phyloP scores from a whole-genome alignment of 352 stramenopile species.

The Globisporangium cederbergense region DNA sequence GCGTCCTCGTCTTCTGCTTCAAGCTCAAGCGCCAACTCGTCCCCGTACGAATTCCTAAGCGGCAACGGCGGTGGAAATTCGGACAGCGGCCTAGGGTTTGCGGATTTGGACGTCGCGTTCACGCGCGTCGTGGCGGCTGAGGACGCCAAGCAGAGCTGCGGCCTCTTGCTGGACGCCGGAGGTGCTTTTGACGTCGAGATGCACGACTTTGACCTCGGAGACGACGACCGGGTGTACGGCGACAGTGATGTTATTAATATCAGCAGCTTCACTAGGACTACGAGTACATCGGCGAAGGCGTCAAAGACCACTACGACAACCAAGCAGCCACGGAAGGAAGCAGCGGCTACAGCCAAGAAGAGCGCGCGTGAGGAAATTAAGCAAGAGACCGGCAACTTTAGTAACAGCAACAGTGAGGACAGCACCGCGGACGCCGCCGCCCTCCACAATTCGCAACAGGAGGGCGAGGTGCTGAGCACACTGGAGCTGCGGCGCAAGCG shows the following conservation, averaged over 20 bases:
- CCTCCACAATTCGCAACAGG: neutral
- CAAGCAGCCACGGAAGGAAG: neutral
- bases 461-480: constrained; percentile 9
- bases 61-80: neutral
- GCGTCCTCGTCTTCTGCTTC: neutral
- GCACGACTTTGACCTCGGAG: constrained; percentile 8
- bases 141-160: neutral
- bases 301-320: neutral
- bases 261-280: neutral
- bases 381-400: neutral
- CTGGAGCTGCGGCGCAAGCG: constrained; percentile 29
- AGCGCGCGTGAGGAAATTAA: neutral
- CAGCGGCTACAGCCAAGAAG: neutral
- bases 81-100: constrained; percentile 20
- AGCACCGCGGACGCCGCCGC: neutral
- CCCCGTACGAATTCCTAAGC: neutral
- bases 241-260: neutral
- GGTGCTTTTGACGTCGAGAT: constrained; percentile 15
- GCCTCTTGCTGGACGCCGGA: constrained; percentile 20
- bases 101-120: constrained; percentile 18
- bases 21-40: neutral
- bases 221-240: neutral
- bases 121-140: constrained; percentile 17
- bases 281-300: neutral
- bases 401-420: neutral